These are phyloP conservation scores for Kodamaea neixiangensis DNA, from an alignment of 805 yeast species.

Conservation along the genomic window DNA sequence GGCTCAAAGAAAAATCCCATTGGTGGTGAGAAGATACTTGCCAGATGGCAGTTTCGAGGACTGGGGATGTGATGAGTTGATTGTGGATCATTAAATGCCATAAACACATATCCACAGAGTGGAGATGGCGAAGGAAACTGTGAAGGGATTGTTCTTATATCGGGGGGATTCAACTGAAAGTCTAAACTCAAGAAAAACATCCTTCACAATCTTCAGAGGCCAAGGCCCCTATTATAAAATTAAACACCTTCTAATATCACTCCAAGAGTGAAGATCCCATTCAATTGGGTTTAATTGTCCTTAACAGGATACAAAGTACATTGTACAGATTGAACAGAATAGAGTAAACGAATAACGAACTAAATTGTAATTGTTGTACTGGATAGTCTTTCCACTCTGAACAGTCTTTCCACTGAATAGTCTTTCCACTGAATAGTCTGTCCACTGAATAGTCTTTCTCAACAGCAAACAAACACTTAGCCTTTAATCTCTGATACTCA, in stretches of 20 bases:
- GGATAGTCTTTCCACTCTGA: too few relatives aligned
- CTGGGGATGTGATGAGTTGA: slow-evolving; percentile 98
- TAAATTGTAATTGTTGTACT: not conserved
- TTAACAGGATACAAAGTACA: not conserved
- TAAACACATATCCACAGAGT: slow-evolving; percentile 4
- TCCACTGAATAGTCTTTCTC: not conserved
- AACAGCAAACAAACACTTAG: too few relatives aligned
- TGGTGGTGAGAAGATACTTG: slow-evolving; percentile 91
- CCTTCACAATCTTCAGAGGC: not conserved
- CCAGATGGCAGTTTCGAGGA: slow-evolving; percentile 98
- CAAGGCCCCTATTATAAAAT: not conserved
- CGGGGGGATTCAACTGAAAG: not conserved
- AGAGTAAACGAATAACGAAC: not conserved
- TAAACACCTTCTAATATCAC: not conserved
- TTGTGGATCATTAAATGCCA: slow-evolving; percentile 65
- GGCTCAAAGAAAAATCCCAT: slow-evolving; percentile 90
- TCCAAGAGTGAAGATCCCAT: not conserved
- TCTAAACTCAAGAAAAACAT: not conserved
- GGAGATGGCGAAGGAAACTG: not conserved
- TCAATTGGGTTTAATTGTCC: not conserved
- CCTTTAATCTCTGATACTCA: not conserved
- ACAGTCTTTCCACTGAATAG: not conserved
- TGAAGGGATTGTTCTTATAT: not conserved
- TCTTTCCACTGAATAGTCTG: not conserved
- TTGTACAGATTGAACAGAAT: not conserved